Conservation (phyloP, 1,284 basidiomycete genomes). For the Cerioporus squamosus region DNA sequence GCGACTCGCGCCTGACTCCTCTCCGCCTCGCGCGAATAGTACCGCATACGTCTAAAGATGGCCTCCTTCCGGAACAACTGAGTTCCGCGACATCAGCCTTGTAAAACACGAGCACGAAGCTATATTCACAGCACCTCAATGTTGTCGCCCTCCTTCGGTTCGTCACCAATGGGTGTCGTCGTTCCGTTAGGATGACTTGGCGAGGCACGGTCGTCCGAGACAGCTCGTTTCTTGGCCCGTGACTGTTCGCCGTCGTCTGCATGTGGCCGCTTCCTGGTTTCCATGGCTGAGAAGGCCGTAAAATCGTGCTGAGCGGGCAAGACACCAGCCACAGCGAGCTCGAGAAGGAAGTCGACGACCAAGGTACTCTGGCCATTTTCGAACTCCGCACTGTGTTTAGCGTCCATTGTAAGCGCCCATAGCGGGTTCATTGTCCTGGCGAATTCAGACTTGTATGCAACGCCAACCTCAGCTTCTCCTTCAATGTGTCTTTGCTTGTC, state of each 20-base stretch:
- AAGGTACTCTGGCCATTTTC: slow-evolving; percentile 23
- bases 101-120: slow-evolving; percentile 52
- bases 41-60: slow-evolving; percentile 89
- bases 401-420: slow-evolving; percentile 19
- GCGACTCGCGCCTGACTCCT: slow-evolving; percentile 69
- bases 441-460: no score
- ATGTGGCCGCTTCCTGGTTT: slow-evolving; percentile 67
- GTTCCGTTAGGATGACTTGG: slow-evolving; percentile 63
- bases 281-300: slow-evolving; percentile 42
- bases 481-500: no score
- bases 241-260: slow-evolving; percentile 56
- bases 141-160: slow-evolving; percentile 64
- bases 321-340: slow-evolving; percentile 24
- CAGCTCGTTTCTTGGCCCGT: slow-evolving; percentile 67
- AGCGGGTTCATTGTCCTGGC: background rate
- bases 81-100: background rate
- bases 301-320: slow-evolving; percentile 9
- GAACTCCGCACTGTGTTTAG: slow-evolving; percentile 29
- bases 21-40: slow-evolving; percentile 85
- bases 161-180: slow-evolving; percentile 45
- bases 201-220: slow-evolving; percentile 58
- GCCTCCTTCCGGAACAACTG: slow-evolving; percentile 79
- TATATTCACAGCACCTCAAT: slow-evolving; percentile 61
- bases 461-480: no score
- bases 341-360: slow-evolving; percentile 24